Conservation (phyloP, 306 rosid genomes). For the Corylus avellana region DNA sequence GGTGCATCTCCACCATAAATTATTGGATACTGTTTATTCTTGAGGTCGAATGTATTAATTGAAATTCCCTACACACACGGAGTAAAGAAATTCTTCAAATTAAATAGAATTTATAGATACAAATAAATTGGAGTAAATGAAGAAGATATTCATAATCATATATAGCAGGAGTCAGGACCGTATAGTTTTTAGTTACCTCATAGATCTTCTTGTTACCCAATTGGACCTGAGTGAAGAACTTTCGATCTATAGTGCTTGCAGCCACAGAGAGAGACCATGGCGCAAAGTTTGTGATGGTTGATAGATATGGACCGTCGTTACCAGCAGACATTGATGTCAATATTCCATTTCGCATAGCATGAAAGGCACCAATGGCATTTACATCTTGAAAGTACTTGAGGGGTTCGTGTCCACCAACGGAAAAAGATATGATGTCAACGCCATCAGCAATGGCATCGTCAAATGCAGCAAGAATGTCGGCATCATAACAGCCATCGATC, state of each 20-base stretch:
- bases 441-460: slow-evolving; percentile 58
- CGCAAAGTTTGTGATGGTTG: slow-evolving; percentile 15
- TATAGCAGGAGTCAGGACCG: background rate
- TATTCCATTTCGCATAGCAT: slow-evolving; percentile 48
- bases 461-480: slow-evolving; percentile 32
- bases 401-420: background rate
- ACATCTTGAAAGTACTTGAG: slow-evolving; percentile 23
- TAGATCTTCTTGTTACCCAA: slow-evolving; percentile 35
- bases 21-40: slow-evolving; percentile 32
- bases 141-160: no score
- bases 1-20: slow-evolving; percentile 49
- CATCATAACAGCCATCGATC: background rate
- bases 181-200: slow-evolving; percentile 28
- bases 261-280: slow-evolving; percentile 69
- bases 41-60: slow-evolving; percentile 43
- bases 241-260: slow-evolving; percentile 45
- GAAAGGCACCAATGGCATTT: slow-evolving; percentile 55
- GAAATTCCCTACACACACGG: slow-evolving; percentile 42
- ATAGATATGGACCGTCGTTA: slow-evolving; percentile 30
- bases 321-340: slow-evolving; percentile 44
- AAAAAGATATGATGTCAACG: slow-evolving; percentile 47
- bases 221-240: slow-evolving; percentile 34
- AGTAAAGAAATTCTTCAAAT: background rate
- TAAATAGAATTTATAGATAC: background rate
- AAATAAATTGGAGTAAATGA: no score